These are phyloP conservation scores for Fusarium luffae DNA, from an alignment of 2,329 filamentous ascomycete genomes.

Conservation along the genomic window DNA sequence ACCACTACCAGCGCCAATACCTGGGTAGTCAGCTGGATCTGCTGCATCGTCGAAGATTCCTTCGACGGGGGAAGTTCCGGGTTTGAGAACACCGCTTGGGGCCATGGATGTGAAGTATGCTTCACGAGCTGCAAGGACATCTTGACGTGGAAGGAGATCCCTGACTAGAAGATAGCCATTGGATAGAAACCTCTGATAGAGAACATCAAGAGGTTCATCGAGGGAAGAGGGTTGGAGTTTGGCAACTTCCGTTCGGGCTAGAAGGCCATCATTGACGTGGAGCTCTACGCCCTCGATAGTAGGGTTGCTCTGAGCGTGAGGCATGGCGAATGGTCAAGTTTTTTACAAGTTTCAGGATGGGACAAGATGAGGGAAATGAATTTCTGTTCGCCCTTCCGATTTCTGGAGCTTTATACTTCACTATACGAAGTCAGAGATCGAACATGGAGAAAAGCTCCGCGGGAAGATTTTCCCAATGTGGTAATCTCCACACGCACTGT, in stretches of 20 bases:
- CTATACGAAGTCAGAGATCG: neutral
- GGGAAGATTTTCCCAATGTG: neutral
- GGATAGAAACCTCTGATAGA: neutral
- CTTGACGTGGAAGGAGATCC: conserved; percentile 61
- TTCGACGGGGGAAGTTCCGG: conserved; percentile 61
- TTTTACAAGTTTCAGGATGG: neutral
- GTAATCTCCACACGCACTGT: neutral
- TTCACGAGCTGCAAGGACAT: conserved; percentile 63
- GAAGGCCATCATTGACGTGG: neutral
- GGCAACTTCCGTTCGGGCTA: neutral
- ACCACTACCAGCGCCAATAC: conserved; percentile 60
- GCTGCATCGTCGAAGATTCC: conserved; percentile 58
- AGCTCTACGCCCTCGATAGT: neutral
- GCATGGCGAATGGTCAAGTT: neutral
- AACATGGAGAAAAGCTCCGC: neutral
- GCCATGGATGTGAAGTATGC: conserved; percentile 65
- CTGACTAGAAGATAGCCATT: conserved; percentile 68
- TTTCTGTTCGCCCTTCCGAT: no score
- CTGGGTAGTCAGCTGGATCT: conserved; percentile 38
- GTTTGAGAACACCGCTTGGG: conserved; percentile 66
- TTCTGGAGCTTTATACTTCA: neutral
- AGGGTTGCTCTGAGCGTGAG: neutral
- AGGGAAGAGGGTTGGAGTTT: neutral
- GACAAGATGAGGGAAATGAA: no score
- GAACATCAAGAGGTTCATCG: neutral